Conservation (phyloP, 306 rosid species). For the Coriaria nepalensis region DNA sequence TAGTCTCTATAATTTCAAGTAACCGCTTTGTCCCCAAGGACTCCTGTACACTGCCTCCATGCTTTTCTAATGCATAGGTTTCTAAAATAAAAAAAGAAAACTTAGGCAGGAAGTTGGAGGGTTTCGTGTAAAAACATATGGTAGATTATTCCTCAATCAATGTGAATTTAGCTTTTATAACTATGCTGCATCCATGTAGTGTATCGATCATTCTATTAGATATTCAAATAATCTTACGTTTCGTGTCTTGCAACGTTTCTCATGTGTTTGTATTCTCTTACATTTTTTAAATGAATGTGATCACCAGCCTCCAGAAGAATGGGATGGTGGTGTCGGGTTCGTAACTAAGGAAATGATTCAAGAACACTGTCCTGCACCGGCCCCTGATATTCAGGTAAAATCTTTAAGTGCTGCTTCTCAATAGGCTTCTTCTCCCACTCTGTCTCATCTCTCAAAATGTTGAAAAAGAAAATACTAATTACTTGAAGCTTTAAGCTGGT, state of each 20-base stretch:
- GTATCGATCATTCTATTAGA: no score
- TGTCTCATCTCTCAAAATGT: background rate
- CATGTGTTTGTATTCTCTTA: background rate
- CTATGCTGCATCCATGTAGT: no score
- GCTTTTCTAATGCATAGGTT: no score
- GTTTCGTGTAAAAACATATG: no score
- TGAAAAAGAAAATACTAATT: background rate
- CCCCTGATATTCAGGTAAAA: conserved; percentile 31
- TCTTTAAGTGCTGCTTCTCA: background rate
- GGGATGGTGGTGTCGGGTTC: conserved; percentile 45
- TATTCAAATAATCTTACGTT: no score
- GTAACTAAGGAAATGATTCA: conserved; percentile 36
- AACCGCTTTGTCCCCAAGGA: no score
- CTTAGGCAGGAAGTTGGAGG: no score
- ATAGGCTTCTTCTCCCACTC: background rate
- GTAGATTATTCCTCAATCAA: background rate
- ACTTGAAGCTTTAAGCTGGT: background rate
- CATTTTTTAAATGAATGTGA: background rate
- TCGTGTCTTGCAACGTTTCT: no score
- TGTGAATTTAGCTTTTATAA: no score
- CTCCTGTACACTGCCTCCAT: no score
- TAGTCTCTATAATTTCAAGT: no score
- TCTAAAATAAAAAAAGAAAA: no score
- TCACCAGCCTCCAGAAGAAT: conserved; percentile 36
- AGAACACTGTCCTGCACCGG: conserved; percentile 33